Evolutionary conservation across 148 eudicot genomes (phyloP).

Genomic region (Chenopodium quinoa): DNA sequence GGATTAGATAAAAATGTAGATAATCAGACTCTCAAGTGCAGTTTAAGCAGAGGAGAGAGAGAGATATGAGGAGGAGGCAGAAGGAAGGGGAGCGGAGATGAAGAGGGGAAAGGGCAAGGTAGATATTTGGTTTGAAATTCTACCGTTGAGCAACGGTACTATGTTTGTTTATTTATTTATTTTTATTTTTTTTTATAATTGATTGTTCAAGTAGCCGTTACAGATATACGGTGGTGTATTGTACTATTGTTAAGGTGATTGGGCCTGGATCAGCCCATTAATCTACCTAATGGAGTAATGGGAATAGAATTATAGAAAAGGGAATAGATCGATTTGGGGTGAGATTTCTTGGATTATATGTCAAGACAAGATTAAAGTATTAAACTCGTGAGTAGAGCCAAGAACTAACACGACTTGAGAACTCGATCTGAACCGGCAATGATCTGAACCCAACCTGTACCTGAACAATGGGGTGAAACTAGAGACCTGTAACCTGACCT

Average conservation of each 20-base stretch:
- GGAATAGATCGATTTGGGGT: not conserved
- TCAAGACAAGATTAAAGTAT: too few relatives aligned
- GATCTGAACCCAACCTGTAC: too few relatives aligned
- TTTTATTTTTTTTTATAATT: not conserved
- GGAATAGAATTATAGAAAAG: too few relatives aligned
- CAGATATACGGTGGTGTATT: not conserved
- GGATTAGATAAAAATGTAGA: not conserved
- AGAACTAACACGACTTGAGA: too few relatives aligned
- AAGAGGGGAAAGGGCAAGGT: conserved; percentile 9
- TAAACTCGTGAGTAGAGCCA: too few relatives aligned
- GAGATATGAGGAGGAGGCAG: conserved; percentile 21
- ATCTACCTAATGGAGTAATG: too few relatives aligned
- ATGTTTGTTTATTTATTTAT: not conserved
- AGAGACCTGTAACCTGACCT: too few relatives aligned
- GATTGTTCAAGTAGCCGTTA: conserved; percentile 42
- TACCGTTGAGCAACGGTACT: conserved; percentile 54
- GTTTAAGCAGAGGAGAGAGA: conserved; percentile 11
- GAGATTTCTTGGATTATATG: too few relatives aligned
- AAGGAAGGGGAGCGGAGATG: conserved; percentile 12
- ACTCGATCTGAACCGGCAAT: too few relatives aligned
- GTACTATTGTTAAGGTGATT: not conserved
- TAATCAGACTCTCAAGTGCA: not conserved
- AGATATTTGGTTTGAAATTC: conserved; percentile 36
- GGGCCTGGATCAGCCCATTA: not conserved
- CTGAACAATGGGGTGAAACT: too few relatives aligned